Evolutionary conservation across 495 filamentous ascomycete species (phyloP).

Genomic region (Chaetomium tenue): DNA sequence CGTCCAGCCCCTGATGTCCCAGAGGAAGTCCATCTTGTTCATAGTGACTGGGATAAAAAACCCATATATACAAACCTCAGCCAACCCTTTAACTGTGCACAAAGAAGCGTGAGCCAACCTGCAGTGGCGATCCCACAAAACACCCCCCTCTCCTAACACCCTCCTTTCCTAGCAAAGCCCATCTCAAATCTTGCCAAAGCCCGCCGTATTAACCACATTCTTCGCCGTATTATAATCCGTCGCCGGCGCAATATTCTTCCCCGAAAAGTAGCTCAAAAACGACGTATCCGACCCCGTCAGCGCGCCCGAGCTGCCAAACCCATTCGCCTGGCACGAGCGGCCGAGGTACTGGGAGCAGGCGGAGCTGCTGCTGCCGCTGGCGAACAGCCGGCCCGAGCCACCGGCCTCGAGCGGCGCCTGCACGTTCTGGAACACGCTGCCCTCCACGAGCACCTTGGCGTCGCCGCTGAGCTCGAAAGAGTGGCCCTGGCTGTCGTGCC

Average conservation of each 20-base stretch:
- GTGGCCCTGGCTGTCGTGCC: slow-evolving; percentile 15
- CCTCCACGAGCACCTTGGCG: slow-evolving; percentile 13
- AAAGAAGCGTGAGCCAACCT: too few relatives aligned
- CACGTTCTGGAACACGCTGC: slow-evolving; percentile 13
- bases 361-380: background rate
- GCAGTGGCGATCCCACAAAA: too few relatives aligned
- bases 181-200: slow-evolving; percentile 8
- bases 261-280: slow-evolving; percentile 1
- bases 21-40: too few relatives aligned
- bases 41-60: too few relatives aligned
- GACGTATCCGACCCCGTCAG: background rate
- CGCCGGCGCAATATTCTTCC: slow-evolving; percentile 11
- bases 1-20: too few relatives aligned
- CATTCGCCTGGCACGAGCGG: slow-evolving; percentile 12
- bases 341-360: slow-evolving; percentile 10
- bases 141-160: background rate
- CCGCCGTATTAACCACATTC: slow-evolving; percentile 10
- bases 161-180: background rate
- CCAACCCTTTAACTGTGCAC: too few relatives aligned
- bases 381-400: slow-evolving; percentile 1
- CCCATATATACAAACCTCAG: too few relatives aligned
- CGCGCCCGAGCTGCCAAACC: slow-evolving; percentile 10
- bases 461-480: slow-evolving; percentile 1
- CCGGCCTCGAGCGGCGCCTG: slow-evolving; percentile 9
- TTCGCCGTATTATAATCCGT: slow-evolving; percentile 9